Conservation (phyloP, 306 rosid species). For the Herpetospermum pedunculosum region DNA sequence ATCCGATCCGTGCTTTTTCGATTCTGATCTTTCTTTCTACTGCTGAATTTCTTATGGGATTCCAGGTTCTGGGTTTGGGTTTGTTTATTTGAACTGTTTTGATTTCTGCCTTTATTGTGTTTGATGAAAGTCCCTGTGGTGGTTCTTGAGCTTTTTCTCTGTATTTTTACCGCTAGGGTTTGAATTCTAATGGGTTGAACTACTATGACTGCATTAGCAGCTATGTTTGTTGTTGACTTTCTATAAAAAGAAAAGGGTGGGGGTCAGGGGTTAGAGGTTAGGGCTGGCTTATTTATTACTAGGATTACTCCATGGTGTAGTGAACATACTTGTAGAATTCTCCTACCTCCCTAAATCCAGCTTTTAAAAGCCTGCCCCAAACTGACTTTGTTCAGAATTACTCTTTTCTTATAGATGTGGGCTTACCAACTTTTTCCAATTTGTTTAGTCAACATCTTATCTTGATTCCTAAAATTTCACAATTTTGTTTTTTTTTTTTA, state of each 20-base stretch:
- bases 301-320: not conserved
- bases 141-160: not conserved
- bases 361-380: not conserved
- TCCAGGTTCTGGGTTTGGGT: not conserved
- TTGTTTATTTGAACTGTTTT: not conserved
- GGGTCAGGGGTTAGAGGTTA: not conserved
- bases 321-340: not conserved
- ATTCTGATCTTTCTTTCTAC: slow-evolving; percentile 1
- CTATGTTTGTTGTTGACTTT: slow-evolving; percentile 1
- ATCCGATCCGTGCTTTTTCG: slow-evolving; percentile 7
- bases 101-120: not conserved
- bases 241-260: not conserved
- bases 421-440: not conserved
- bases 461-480: not conserved
- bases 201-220: not conserved
- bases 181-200: slow-evolving; percentile 4
- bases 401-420: not conserved
- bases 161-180: not conserved
- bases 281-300: not conserved
- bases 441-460: not conserved
- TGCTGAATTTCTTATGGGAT: not conserved
- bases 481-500: not conserved
- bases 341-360: not conserved
- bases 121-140: not conserved
- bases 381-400: not conserved